phyloP scores from a whole-genome alignment of 129 eudicot species.

The Mikania micrantha region DNA sequence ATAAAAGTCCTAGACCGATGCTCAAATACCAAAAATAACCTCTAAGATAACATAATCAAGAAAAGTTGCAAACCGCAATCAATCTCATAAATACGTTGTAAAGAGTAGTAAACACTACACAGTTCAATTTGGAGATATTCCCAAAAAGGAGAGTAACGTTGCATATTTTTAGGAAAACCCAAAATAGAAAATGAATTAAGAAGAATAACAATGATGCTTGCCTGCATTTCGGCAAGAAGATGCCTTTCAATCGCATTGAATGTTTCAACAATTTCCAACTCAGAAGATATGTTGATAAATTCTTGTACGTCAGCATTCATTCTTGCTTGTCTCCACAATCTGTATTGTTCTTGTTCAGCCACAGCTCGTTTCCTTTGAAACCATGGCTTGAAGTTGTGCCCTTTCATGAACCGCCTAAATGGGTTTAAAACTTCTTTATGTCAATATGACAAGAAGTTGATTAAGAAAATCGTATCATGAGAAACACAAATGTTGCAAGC shows the following conservation, averaged over 20 bases:
- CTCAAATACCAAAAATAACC: neutral
- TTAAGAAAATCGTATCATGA: neutral
- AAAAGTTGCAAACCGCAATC: neutral
- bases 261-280: slow-evolving; percentile 73
- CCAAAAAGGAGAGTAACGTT: neutral
- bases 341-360: slow-evolving; percentile 82
- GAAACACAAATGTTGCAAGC: neutral
- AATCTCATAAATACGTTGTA: neutral
- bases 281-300: slow-evolving; percentile 54
- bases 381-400: slow-evolving; percentile 85
- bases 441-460: neutral
- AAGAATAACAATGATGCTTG: slow-evolving; percentile 14
- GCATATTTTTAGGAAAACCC: neutral
- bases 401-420: slow-evolving; percentile 74
- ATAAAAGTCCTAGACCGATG: neutral
- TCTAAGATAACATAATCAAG: neutral
- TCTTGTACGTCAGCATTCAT: slow-evolving; percentile 55
- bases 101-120: neutral
- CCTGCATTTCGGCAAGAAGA: slow-evolving; percentile 81
- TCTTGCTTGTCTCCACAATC: slow-evolving; percentile 94
- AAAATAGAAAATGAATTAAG: slow-evolving; percentile 7
- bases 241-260: slow-evolving; percentile 83
- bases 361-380: slow-evolving; percentile 80
- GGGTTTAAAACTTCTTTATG: neutral
- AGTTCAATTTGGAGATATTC: neutral